A percentile compares a stretch with the other conserved stretches of the same genome.
Conservation (phyloP, 495 filamentous ascomycete species). For the Articulospora tetracladia region DNA sequence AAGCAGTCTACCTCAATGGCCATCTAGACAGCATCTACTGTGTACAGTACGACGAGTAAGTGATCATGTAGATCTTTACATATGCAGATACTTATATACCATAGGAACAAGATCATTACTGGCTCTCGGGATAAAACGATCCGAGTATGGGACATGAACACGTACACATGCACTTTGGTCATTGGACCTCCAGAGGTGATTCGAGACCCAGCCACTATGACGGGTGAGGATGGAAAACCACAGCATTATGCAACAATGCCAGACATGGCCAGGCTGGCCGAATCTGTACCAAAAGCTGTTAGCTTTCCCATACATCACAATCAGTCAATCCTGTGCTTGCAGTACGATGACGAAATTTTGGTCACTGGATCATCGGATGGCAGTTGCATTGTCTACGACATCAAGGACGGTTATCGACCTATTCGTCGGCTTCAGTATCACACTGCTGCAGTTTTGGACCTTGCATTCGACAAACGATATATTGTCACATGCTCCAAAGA, state of each 20-base stretch:
- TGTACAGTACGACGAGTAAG: constrained; percentile 94
- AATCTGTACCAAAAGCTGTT: constrained; percentile 41
- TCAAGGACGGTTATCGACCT: constrained; percentile 71
- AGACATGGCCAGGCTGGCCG: constrained; percentile 33
- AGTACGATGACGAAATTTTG: constrained; percentile 88
- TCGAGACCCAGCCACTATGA: constrained; percentile 36
- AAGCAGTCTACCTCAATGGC: constrained; percentile 83
- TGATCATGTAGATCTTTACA: neutral
- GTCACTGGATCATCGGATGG: constrained; percentile 92
- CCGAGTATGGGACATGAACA: constrained; percentile 90
- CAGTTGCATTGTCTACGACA: constrained; percentile 88
- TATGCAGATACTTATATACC: constrained; percentile 25
- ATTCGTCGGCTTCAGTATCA: constrained; percentile 73
- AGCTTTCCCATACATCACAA: constrained; percentile 61
- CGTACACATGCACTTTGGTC: constrained; percentile 73
- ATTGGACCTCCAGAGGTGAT: constrained; percentile 59
- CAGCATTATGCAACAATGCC: constrained; percentile 43
- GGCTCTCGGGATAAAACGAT: constrained; percentile 94
- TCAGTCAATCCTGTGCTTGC: constrained; percentile 89
- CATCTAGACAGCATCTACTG: constrained; percentile 96
- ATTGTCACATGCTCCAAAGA: constrained; percentile 98
- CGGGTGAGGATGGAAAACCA: constrained; percentile 37
- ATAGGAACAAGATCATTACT: constrained; percentile 88
- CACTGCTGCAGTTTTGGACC: constrained; percentile 83
- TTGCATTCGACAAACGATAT: constrained; percentile 85